phyloP scores from a whole-genome alignment of 108 stramenopile genomes.

The Nitzschia sp. region DNA sequence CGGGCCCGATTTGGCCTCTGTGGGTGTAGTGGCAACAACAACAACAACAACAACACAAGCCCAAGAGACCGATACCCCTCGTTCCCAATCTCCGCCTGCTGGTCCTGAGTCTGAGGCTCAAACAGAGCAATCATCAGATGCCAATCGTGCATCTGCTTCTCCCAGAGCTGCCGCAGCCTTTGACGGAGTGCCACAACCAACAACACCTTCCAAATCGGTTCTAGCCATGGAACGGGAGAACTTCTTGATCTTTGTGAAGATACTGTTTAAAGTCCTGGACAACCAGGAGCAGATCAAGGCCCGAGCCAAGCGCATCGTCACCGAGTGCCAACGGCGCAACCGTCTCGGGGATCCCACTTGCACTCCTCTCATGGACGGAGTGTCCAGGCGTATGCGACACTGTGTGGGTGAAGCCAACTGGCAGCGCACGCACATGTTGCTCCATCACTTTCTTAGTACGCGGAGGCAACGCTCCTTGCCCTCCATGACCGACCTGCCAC shows the following conservation, averaged over 20 bases:
- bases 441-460: constrained; percentile 19
- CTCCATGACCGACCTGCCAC: too few species aligned
- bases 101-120: too few species aligned
- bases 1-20: too few species aligned
- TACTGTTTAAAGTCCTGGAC: constrained; percentile 28
- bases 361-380: constrained; percentile 44
- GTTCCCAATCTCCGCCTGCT: too few species aligned
- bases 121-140: too few species aligned
- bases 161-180: too few species aligned
- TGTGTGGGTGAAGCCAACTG: constrained; percentile 53
- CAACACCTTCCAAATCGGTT: neutral
- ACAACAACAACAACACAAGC: too few species aligned
- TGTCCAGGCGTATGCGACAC: constrained; percentile 38
- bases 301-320: constrained; percentile 17
- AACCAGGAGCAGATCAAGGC: neutral
- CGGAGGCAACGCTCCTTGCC: neutral
- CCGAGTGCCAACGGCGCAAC: constrained; percentile 49
- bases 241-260: constrained; percentile 31
- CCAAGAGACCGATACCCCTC: too few species aligned
- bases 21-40: too few species aligned
- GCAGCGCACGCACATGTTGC: constrained; percentile 31
- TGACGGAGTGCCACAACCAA: neutral
- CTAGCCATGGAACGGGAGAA: constrained; percentile 13
- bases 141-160: too few species aligned
- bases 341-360: constrained; percentile 46